These are phyloP conservation scores for Diatrype stigma DNA, from an alignment of 2,329 filamentous ascomycete genomes.

Conservation along the genomic window DNA sequence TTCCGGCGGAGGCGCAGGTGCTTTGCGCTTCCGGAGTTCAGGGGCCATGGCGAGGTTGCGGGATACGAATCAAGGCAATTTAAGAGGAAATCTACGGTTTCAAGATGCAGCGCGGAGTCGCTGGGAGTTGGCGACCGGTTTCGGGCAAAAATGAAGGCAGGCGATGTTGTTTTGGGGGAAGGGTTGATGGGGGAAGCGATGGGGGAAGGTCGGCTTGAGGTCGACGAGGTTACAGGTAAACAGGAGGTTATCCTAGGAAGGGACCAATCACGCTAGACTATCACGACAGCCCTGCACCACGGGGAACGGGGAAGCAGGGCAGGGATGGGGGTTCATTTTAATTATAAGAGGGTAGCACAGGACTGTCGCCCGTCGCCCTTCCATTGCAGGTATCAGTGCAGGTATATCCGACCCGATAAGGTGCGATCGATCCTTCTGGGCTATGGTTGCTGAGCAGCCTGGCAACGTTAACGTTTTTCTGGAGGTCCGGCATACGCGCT, in stretches of 20 bases:
- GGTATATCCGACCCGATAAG: neutral
- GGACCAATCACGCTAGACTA: slow-evolving; percentile 18
- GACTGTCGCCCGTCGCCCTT: too few relatives aligned
- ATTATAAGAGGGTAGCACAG: neutral
- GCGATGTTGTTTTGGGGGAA: slow-evolving; percentile 10
- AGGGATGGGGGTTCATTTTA: neutral
- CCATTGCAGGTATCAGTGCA: too few relatives aligned
- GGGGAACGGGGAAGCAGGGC: slow-evolving; percentile 5
- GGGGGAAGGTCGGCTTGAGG: slow-evolving; percentile 19
- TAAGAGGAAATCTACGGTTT: slow-evolving; percentile 3
- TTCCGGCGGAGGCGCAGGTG: slow-evolving; percentile 34
- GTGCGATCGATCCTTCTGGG: neutral
- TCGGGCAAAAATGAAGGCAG: slow-evolving; percentile 4
- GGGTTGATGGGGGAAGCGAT: slow-evolving; percentile 14
- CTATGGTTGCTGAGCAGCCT: too few relatives aligned
- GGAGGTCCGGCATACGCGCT: neutral
- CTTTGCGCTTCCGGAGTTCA: slow-evolving; percentile 43
- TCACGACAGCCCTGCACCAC: slow-evolving; percentile 18
- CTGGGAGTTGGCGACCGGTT: slow-evolving; percentile 14
- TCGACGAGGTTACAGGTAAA: slow-evolving; percentile 24
- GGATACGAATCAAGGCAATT: slow-evolving; percentile 6
- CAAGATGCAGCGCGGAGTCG: slow-evolving; percentile 9
- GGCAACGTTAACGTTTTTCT: neutral
- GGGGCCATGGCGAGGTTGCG: slow-evolving; percentile 32
- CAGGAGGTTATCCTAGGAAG: slow-evolving; percentile 22